Evolutionary conservation across 306 rosid genomes (phyloP).

Genomic region (Psophocarpus tetragonolobus): DNA sequence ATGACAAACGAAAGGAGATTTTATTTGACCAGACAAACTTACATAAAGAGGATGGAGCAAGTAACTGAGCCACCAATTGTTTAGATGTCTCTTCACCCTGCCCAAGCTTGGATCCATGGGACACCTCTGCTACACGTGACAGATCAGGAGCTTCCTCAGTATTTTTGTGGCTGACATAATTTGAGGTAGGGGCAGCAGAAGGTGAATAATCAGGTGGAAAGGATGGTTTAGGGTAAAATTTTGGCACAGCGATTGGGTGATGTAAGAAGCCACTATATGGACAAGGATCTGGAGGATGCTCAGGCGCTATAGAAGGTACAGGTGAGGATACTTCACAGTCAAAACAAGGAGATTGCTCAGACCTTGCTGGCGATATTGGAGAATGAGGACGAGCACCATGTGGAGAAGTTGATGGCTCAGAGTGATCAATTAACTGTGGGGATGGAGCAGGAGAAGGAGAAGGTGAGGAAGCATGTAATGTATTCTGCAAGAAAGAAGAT

Average conservation of each 20-base stretch:
- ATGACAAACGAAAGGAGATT: conserved; percentile 12
- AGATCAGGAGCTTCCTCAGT: conserved; percentile 43
- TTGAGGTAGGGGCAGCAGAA: conserved; percentile 48
- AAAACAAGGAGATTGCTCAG: conserved; percentile 45
- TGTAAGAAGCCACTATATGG: conserved; percentile 35
- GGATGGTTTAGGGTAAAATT: conserved; percentile 41
- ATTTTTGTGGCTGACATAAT: conserved; percentile 39
- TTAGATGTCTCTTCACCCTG: conserved; percentile 41
- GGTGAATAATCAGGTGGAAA: conserved; percentile 45
- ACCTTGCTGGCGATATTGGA: conserved; percentile 44
- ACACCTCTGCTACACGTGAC: conserved; percentile 41
- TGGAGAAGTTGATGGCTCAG: conserved; percentile 48
- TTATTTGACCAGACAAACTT: conserved; percentile 41
- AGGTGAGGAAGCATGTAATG: conserved; percentile 50
- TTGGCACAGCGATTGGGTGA: conserved; percentile 49
- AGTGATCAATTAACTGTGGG: conserved; percentile 40
- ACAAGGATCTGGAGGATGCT: conserved; percentile 57
- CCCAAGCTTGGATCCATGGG: conserved; percentile 40
- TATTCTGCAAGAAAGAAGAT: conserved; percentile 62
- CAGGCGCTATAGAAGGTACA: conserved; percentile 48
- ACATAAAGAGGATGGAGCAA: conserved; percentile 57
- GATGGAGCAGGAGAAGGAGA: conserved; percentile 70
- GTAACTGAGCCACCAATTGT: conserved; percentile 42
- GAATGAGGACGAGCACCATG: conserved; percentile 41
- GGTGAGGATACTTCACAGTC: conserved; percentile 48